Evolutionary conservation across 129 eudicot species (phyloP), one percentile per base, ranked within the genome.

Genomic region (Lactuca sativa): DNA sequence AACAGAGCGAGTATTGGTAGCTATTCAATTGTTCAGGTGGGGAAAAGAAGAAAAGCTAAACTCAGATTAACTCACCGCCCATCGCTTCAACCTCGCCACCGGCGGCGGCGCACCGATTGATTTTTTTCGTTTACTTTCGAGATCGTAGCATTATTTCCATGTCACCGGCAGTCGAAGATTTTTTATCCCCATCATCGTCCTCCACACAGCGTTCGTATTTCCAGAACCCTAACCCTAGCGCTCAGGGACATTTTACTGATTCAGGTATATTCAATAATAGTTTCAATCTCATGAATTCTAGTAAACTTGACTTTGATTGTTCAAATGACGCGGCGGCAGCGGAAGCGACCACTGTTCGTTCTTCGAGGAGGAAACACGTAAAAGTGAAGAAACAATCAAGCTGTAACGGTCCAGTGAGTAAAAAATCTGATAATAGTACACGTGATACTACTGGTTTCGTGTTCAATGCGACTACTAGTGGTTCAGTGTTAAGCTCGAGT

Each of bases 371-470:
- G 62, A 86, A 88, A 81, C 62, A 53, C 31, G 70, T 69, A 56
- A 88, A 91, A 75, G 52, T 68, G 70, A 91, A 83, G 78, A 83
- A 76, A 66, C 88, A 74, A 38, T 56, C 61, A 17, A 62, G 67
- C 9, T 57, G 30, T 76, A 56, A 48, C 9, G 67, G 55, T 70
- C 53, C 74, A 15, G 83, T 17, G 32, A 61, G 58, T 40, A 16
- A 34, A 32, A 56, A 59, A 67, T 32, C 17, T 63, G 70, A 33
- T 78, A 59, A 54, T 59, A n/a, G 60, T 37, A 60, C 44, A 31
- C 16, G 18, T 57, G 32, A 10, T 67, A 56, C 43, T 56, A 44
- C 4, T 68, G 77, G 54, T 56, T 71, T 65, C 13, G 68, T 63
- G 31, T 78, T 71, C 61, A 78, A 74, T 40, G 18, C 64, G 48